A percentile compares a stretch with the other conserved stretches of the same genome.
Evolutionary conservation across 1,139 yeast species (phyloP).

Genomic region (Geotrichum cucujoidarum): DNA sequence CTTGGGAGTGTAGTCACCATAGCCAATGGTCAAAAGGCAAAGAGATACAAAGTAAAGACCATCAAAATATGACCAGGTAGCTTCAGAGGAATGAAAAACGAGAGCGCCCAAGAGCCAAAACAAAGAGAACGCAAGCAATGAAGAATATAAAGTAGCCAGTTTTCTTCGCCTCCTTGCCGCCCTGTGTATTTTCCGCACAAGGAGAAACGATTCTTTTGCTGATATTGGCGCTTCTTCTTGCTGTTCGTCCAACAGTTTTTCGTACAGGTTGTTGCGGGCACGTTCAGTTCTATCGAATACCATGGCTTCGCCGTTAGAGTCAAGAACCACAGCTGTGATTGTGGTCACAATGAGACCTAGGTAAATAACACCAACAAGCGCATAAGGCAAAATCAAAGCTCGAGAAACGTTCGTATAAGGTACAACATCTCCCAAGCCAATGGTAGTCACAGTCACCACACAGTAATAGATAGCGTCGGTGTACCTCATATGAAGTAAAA

Average conservation of each 20-base stretch:
- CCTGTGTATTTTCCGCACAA: conserved; percentile 44
- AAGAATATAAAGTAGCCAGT: conserved; percentile 38
- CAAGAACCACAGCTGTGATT: conserved; percentile 58
- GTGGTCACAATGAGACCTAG: conserved; percentile 70
- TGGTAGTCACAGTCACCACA: conserved; percentile 65
- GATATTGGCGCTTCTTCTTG: conserved; percentile 2
- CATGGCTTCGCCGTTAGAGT: conserved; percentile 54
- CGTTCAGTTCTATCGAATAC: conserved; percentile 27
- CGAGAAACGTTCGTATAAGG: conserved; percentile 52
- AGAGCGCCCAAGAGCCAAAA: conserved; percentile 73
- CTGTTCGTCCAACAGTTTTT: conserved; percentile 6
- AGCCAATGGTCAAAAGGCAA: conserved; percentile 76
- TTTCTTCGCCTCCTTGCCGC: conserved; percentile 11
- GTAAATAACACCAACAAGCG: conserved; percentile 62
- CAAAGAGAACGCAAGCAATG: conserved; percentile 46
- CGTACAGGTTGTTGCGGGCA: conserved; percentile 21
- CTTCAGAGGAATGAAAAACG: conserved; percentile 49
- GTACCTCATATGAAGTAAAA: conserved; percentile 43
- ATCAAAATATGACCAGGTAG: conserved; percentile 64
- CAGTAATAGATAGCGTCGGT: conserved; percentile 68
- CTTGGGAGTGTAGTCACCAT: conserved; percentile 67
- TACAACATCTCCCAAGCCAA: conserved; percentile 72
- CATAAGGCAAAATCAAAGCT: conserved; percentile 56
- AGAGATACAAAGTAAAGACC: conserved; percentile 68
- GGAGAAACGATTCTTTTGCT: conserved; percentile 42